Conservation (phyloP, 2,329 filamentous ascomycete genomes). For the Pseudogymnoascus sp. region DNA sequence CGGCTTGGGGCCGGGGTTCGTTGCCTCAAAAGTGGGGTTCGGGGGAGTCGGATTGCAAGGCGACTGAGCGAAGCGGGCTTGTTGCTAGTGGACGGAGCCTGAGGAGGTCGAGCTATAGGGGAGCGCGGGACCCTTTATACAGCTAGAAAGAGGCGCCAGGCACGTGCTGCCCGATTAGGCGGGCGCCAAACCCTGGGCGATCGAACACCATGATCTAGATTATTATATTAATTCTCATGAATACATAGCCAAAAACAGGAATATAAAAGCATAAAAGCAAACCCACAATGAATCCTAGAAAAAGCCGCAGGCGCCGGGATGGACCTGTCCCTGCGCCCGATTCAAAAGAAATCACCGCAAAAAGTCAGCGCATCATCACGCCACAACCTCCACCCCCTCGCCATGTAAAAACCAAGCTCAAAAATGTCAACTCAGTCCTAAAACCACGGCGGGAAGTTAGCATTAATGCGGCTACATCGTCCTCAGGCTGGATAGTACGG, state of each 20-base stretch:
- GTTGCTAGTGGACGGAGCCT: too few relatives aligned
- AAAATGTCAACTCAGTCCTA: background rate
- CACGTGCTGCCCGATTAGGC: too few relatives aligned
- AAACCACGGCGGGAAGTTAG: background rate
- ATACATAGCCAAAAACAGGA: background rate
- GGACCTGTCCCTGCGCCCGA: background rate
- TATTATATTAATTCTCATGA: background rate
- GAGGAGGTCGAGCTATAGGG: too few relatives aligned
- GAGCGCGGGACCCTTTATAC: too few relatives aligned
- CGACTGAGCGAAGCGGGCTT: too few relatives aligned
- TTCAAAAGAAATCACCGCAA: background rate
- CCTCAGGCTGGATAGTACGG: background rate
- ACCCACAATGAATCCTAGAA: background rate
- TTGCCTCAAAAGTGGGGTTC: too few relatives aligned
- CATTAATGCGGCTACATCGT: background rate
- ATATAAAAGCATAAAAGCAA: background rate
- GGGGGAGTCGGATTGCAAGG: too few relatives aligned
- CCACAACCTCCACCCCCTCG: background rate
- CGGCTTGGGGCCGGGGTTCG: too few relatives aligned
- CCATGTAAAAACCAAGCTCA: background rate
- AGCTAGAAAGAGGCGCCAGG: too few relatives aligned
- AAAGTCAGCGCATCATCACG: background rate
- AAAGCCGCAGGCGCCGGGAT: background rate
- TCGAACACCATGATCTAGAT: too few relatives aligned
- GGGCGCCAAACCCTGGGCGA: too few relatives aligned